phyloP scores from a whole-genome alignment of 2,329 filamentous ascomycete genomes.

The Colletotrichum cordylinicola region DNA sequence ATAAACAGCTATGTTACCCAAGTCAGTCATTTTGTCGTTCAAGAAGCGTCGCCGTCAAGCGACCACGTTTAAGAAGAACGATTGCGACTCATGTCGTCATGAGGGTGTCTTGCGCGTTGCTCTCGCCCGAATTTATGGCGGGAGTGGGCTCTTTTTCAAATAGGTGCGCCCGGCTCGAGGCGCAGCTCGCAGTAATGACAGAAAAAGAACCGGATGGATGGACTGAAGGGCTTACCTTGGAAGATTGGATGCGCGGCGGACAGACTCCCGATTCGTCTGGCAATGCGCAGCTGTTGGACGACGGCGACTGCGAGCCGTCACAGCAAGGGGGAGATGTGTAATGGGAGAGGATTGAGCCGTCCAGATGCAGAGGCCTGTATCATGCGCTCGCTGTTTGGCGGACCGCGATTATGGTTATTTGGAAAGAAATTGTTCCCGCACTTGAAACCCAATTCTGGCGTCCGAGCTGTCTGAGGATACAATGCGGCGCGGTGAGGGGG shows the following conservation, averaged over 20 bases:
- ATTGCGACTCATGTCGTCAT: neutral
- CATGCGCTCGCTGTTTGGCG: neutral
- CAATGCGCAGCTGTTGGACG: slow-evolving; percentile 9
- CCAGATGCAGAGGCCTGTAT: neutral
- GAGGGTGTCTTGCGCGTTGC: neutral
- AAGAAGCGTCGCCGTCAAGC: neutral
- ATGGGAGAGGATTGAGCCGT: slow-evolving; percentile 9
- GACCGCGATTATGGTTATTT: slow-evolving; percentile 16
- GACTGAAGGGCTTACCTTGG: slow-evolving; percentile 9
- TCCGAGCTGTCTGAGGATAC: slow-evolving; percentile 22
- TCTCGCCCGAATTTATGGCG: neutral
- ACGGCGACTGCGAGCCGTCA: slow-evolving; percentile 9
- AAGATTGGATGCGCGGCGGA: slow-evolving; percentile 3
- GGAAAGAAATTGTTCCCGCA: slow-evolving; percentile 13
- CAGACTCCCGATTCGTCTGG: slow-evolving; percentile 5
- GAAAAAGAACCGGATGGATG: neutral
- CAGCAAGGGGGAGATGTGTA: neutral
- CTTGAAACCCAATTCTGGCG: slow-evolving; percentile 23
- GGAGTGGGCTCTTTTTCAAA: slow-evolving; percentile 2
- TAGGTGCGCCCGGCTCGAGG: neutral
- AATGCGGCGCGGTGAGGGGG: slow-evolving; percentile 8
- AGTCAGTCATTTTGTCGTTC: slow-evolving; percentile 36
- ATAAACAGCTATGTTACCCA: slow-evolving; percentile 37
- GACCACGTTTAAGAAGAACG: neutral
- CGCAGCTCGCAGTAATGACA: neutral